Evolutionary conservation across 1,139 yeast genomes (phyloP).

Genomic region (Suzukiozyma palmioleophila): DNA sequence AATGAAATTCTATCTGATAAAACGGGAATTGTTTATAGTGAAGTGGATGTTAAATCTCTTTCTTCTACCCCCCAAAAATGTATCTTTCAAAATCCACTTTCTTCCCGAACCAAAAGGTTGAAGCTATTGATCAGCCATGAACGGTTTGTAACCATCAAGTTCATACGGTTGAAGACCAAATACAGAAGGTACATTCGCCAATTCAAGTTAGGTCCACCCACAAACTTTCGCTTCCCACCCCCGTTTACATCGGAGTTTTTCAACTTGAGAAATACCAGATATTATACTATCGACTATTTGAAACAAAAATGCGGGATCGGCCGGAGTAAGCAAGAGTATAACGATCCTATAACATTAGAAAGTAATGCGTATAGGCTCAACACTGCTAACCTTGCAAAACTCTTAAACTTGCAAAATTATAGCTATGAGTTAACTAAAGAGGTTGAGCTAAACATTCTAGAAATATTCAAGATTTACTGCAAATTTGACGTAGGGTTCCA

Average conservation of each 20-base stretch:
- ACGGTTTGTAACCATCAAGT: not conserved
- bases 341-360: conserved; percentile 7
- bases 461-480: conserved; percentile 51
- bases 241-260: conserved; percentile 11
- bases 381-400: conserved; percentile 22
- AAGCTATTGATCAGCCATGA: not conserved
- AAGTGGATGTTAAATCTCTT: too few relatives aligned
- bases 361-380: conserved; percentile 26
- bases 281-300: conserved; percentile 9
- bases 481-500: conserved; percentile 68
- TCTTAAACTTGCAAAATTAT: conserved; percentile 20
- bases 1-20: too few relatives aligned
- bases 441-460: conserved; percentile 54
- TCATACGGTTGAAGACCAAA: not conserved
- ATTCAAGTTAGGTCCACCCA: too few relatives aligned
- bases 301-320: conserved; percentile 5
- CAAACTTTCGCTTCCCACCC: conserved; percentile 7
- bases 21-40: too few relatives aligned
- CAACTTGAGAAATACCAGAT: conserved; percentile 7
- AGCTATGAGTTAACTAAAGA: conserved; percentile 23
- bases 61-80: too few relatives aligned
- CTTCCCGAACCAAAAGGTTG: not conserved
- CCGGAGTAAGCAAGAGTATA: conserved; percentile 4
- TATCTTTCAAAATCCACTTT: too few relatives aligned
- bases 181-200: not conserved